Evolutionary conservation across 371 early-diverging fungal genomes (phyloP), one percentile per base, ranked within the genome.

Genomic region (Apophysomyces elegans): DNA sequence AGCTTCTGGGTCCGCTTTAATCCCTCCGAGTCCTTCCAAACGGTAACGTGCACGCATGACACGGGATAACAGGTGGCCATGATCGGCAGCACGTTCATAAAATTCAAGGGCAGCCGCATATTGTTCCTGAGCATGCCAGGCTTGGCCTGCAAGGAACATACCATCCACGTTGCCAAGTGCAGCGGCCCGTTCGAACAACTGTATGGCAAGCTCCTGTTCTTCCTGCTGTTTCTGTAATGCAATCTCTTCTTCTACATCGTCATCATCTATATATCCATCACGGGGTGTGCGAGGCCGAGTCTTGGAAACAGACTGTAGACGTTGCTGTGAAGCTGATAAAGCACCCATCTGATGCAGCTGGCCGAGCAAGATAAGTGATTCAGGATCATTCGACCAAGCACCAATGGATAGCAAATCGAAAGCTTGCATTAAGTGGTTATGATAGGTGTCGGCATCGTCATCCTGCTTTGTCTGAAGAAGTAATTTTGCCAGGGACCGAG

Each of bases 51-150:
- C 82, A 12, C 73, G 70, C 71, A 79, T 79, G 43, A 79, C 77
- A 16, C 79, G 64, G 37, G 82, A 68, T 8, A 74, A 59, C 1
- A 76, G 50, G 62, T 74, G 74, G 7, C 82, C 82, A 36, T 73
- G 72, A 26, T 64, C 50, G 18, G 79, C 77, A 39, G 82, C 82
- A 26, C 70, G 76, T 56, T 79, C 69, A 61, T 74, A 82, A 18
- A 64, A 72, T 16, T 76, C 78, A 4, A 79, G 56, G 14, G 82
- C 82, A n/a, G 76, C 76, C 9, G 76, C 73, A 62, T 77, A 82
- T 37, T 82, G 76, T 43, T 78, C 67, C 61, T 78, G 78, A 36
- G 76, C 72, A 67, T 82, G 75, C 79, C 79, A 84, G 7, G 77
- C 60, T 63, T 79, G 70, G 12, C 75, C 84, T 26, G 80, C 77